Base-by-base conservation (phyloP, 305 asterid genomes). In the Nicotiana rustica region DNA sequence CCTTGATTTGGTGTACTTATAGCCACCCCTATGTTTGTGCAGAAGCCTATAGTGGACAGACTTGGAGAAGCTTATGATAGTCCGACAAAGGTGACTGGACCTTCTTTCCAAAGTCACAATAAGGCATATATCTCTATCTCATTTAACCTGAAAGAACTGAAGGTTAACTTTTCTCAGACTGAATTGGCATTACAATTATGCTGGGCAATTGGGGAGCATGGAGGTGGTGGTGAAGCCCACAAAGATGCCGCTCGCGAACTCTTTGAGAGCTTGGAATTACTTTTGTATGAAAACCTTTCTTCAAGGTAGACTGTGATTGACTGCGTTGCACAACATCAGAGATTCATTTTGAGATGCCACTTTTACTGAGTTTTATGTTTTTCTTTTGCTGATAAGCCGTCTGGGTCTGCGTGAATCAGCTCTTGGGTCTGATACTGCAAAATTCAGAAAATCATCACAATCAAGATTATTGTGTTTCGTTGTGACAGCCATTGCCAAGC, bases 151-250 rank as follows among this genome's bases (percentile, higher is more conserved):
- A 29, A 65, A 76, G 66, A 55, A 76, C 17, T 29, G 31, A 31
- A 55, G 49, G 21, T 31, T 4, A 67, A 29, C 57, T 86, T 76
- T 84, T 86, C 87, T 85, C 91, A 95, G 97, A 90, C 93, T 76
- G 99, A 95, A 88, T 83, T 95, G 88, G 97, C 96, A 85, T 86
- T 95, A 87, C 99, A 95, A 83, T 89, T 95, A 76, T 94, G 99
- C 85, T 95, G 99, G 99, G 99, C 98, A 64, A 92, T 95, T 55
- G 99, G 99, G 82, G 99, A 95, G 89, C 86, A 92, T 87, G 99
- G 99, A 82, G 99, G 97, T 2, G 99, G 99, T 44, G 98, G 99
- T 82, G 92, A 81, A 79, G 86, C 95, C 81, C 95, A 91, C 87
- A 94, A 93, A 84, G 96, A 95, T 86, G 98, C 93, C 18, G 98